Evolutionary conservation across 1,284 basidiomycete genomes (phyloP).

Genomic region (Apiotrichum gamsii): DNA sequence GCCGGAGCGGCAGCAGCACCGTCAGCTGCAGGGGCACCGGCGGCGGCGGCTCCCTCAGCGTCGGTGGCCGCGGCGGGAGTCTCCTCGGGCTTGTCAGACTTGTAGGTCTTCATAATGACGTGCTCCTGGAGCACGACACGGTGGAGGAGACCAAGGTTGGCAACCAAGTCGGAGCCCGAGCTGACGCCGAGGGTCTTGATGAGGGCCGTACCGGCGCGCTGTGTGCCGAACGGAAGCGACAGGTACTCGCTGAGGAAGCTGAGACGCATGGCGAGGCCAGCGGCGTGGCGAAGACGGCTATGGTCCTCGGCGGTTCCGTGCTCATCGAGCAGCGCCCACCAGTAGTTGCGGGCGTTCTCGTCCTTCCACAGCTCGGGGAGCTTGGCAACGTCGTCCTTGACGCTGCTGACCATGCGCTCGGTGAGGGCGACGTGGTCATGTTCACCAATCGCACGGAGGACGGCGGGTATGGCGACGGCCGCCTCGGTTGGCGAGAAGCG

Average conservation of each 20-base stretch:
- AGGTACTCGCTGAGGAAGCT: slow-evolving; percentile 74
- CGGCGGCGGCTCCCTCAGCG: not conserved
- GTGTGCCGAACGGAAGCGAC: slow-evolving; percentile 27
- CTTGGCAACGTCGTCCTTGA: slow-evolving; percentile 63
- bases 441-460: slow-evolving; percentile 83
- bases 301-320: slow-evolving; percentile 11
- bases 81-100: not conserved
- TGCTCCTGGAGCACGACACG: slow-evolving; percentile 57
- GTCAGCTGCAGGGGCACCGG: not conserved
- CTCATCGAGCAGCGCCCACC: slow-evolving; percentile 39
- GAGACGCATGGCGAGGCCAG: slow-evolving; percentile 52
- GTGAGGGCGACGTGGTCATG: slow-evolving; percentile 73
- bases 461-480: slow-evolving; percentile 72
- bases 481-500: slow-evolving; percentile 79
- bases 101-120: slow-evolving; percentile 58
- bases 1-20: not conserved
- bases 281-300: slow-evolving; percentile 6
- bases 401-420: slow-evolving; percentile 62
- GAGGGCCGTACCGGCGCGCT: slow-evolving; percentile 64
- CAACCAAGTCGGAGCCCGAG: slow-evolving; percentile 61
- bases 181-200: slow-evolving; percentile 66
- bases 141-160: slow-evolving; percentile 73
- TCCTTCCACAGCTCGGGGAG: slow-evolving; percentile 66
- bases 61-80: not conserved
- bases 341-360: slow-evolving; percentile 54